Evolutionary conservation across 805 yeast genomes (phyloP).

Genomic region (Isabelozyma rhagii): DNA sequence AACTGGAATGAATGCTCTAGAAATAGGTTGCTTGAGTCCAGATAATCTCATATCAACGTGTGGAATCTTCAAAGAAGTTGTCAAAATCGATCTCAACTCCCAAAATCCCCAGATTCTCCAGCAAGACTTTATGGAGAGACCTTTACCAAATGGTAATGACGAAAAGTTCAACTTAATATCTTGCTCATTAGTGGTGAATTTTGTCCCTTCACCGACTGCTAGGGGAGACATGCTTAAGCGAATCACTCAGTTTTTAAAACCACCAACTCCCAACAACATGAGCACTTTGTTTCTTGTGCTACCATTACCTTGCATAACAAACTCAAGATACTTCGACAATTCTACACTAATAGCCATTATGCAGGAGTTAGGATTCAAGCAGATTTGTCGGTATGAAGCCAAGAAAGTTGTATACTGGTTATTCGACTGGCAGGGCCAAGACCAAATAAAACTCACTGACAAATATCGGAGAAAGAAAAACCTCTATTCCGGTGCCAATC

Average conservation of each 20-base stretch:
- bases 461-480: slow-evolving; percentile 41
- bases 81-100: slow-evolving; percentile 75
- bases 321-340: slow-evolving; percentile 74
- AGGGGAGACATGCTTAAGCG: slow-evolving; percentile 78
- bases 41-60: slow-evolving; percentile 64
- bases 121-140: slow-evolving; percentile 84
- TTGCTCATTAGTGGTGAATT: slow-evolving; percentile 84
- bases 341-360: slow-evolving; percentile 43
- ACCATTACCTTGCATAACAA: slow-evolving; percentile 81
- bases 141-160: slow-evolving; percentile 44
- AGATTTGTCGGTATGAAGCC: slow-evolving; percentile 51
- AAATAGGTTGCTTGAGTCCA: slow-evolving; percentile 78
- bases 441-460: slow-evolving; percentile 4
- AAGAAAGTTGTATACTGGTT: slow-evolving; percentile 74
- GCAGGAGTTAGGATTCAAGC: slow-evolving; percentile 56
- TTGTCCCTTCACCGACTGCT: slow-evolving; percentile 67
- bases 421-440: slow-evolving; percentile 45
- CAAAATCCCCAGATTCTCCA: slow-evolving; percentile 68
- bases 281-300: slow-evolving; percentile 70
- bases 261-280: slow-evolving; percentile 17
- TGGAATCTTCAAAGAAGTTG: slow-evolving; percentile 48
- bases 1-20: slow-evolving; percentile 49
- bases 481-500: slow-evolving; percentile 50
- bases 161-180: slow-evolving; percentile 67
- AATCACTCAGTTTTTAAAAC: slow-evolving; percentile 53